Evolutionary conservation across 2,329 filamentous ascomycete genomes (phyloP).

Genomic region (Xylariaceae sp.): DNA sequence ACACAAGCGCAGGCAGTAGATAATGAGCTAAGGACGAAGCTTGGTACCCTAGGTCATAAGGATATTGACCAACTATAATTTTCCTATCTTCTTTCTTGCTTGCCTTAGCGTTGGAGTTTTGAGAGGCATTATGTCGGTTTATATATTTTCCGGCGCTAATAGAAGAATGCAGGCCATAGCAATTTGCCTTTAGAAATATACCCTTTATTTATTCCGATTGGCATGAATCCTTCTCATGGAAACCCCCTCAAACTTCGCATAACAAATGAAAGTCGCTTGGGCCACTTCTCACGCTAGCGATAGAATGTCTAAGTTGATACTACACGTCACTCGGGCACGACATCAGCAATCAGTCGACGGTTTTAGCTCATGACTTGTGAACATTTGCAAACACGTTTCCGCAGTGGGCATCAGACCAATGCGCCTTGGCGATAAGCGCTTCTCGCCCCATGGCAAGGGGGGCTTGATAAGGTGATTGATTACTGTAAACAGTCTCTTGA

Average conservation of each 20-base stretch:
- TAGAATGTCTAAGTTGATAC: neutral
- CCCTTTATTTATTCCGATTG: slow-evolving; percentile 12
- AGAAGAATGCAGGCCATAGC: slow-evolving; percentile 9
- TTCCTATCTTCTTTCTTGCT: slow-evolving; percentile 2
- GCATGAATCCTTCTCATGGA: neutral
- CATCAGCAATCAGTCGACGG: slow-evolving; percentile 4
- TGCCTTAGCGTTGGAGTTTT: slow-evolving; percentile 27
- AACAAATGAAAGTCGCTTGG: neutral
- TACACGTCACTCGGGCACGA: neutral
- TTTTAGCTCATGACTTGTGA: slow-evolving; percentile 1
- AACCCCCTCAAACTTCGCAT: neutral
- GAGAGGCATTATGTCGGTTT: slow-evolving; percentile 8
- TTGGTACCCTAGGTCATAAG: neutral
- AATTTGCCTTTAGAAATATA: slow-evolving; percentile 23
- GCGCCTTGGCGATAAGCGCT: slow-evolving; percentile 13
- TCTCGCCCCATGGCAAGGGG: neutral
- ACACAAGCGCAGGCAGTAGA: neutral
- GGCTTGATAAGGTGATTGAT: slow-evolving; percentile 15
- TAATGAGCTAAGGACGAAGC: neutral
- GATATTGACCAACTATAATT: slow-evolving; percentile 10
- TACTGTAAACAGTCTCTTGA: slow-evolving; percentile 17
- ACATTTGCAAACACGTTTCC: neutral
- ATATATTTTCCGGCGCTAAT: neutral
- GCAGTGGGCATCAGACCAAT: slow-evolving; percentile 1
- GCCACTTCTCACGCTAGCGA: neutral